Evolutionary conservation across 495 filamentous ascomycete genomes (phyloP), one percentile per base, ranked within the genome.

Genomic region (Penicillium waksmanii): DNA sequence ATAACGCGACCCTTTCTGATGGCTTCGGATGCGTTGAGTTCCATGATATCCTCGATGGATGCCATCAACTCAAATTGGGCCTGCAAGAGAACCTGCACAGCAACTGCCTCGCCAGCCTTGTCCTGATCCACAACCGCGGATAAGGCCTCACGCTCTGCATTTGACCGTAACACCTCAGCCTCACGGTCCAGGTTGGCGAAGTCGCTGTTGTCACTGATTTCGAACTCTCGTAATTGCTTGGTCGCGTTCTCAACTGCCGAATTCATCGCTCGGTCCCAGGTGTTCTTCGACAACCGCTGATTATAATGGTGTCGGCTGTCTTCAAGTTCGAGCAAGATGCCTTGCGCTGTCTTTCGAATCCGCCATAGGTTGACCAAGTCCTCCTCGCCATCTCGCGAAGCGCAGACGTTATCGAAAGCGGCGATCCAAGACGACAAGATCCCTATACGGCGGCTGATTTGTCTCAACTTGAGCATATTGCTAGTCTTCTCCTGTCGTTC

Each of bases 1-100:
- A 93, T 86, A n/a, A 71, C 80, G 66, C 88, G 91, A 31, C 93
- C 96, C 60, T 88, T 86, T 47, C 88, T 77, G 27, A 97, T 80
- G 5, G 93, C 93, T 55, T 96, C 90, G 27, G 63, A 84, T 74
- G 95, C 92, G 63, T 77, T 86, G 83, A 97, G 89, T 31, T 83
- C 78, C 65, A 95, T 82, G 38, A 96, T 89, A 57, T 89, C 88
- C 56, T 88, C 85, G 56, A 99, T 82, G 1, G 90, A 89, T 18
- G 88, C 80, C 53, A 97, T 85, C 3, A 91, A 90, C 68, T 98
- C 94, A 66, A 98, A 95, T 66, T 98, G 94, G 23, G 94, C 91
- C 50, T 87, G 86, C 8, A 97, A 82, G 43, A 98, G 83, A 6
- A 89, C 82, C 71, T 97, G 93, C 63, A 96, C 79, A 19, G 89